Conservation (phyloP, 768 basidiomycete genomes). For the Hydnum rufescens region DNA sequence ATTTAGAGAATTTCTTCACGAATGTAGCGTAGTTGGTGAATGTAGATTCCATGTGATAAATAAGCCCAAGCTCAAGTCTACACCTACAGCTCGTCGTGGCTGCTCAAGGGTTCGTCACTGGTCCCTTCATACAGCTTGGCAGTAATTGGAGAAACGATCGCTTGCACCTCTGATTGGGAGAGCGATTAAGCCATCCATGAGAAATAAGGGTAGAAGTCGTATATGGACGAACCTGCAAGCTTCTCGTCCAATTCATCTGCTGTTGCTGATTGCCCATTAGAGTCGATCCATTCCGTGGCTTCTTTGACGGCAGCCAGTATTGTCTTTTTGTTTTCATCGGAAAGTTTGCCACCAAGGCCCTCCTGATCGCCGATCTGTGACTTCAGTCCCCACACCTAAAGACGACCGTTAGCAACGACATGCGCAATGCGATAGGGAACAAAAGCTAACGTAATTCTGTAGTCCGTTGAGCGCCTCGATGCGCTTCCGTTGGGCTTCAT, state of each 20-base stretch:
- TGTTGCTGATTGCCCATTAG: constrained; percentile 50
- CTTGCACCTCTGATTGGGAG: constrained; percentile 56
- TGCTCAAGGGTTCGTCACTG: constrained; percentile 10
- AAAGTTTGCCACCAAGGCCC: constrained; percentile 77
- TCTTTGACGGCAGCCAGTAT: constrained; percentile 71
- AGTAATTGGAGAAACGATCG: constrained; percentile 65
- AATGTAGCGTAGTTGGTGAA: too few species aligned
- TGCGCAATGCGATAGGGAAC: too few species aligned
- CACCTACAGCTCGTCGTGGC: constrained; percentile 14
- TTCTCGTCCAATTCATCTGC: constrained; percentile 89
- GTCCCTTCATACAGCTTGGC: constrained; percentile 47
- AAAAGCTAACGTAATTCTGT: constrained; percentile 58
- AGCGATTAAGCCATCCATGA: constrained; percentile 5
- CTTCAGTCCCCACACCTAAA: constrained; percentile 81
- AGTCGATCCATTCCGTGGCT: constrained; percentile 80
- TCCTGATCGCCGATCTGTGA: constrained; percentile 69
- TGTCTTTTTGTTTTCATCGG: constrained; percentile 65
- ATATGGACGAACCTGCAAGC: constrained; percentile 24
- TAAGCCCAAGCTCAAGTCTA: too few species aligned
- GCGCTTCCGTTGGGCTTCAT: constrained; percentile 57
- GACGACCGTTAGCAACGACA: too few species aligned
- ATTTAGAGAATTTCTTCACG: too few species aligned
- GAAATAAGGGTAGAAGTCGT: background rate
- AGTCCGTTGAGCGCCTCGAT: constrained; percentile 72
- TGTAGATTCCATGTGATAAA: too few species aligned